Evolutionary conservation across 2,329 filamentous ascomycete genomes (phyloP), one percentile per base, ranked within the genome.

Genomic region (Penicillium sp.): DNA sequence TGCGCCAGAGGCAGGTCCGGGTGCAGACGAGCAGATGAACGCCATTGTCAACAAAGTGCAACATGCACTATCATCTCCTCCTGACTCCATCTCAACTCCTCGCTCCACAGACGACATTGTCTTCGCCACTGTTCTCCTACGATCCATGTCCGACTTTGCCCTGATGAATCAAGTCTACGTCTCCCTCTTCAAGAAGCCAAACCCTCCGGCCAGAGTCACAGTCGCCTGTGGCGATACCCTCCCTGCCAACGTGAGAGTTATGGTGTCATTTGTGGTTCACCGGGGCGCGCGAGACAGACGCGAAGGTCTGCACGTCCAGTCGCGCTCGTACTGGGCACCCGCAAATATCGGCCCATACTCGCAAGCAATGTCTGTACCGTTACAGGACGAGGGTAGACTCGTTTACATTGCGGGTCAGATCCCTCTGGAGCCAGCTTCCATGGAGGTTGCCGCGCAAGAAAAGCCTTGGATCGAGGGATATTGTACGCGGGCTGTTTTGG

Each of bases 311-410:
- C 95, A 99, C 75, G 93, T 99, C 6, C 95, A 98, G 77, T 93
- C 91, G 3, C 83, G 91, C 42, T 96, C 92, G 11, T 98, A 98
- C 81, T 99, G 95, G 95, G 95, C 95, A 0, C 95, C 95, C 0
- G 94, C 95, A 22, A 98, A 98, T 72, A 98, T 99, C 57, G 95
- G 95, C 0, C 95, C 95, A 0, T 98, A 98, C 76, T 97, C 93
- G 58, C 95, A 99, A 79, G 92, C 93, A 4, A 87, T 95, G 11
- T 70, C 82, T 8, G 60, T 73, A 8, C 67, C 70, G 3, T 55
- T 73, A 30, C 63, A 70, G 22, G 71, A 72, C 11, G 56, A 65
- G 37, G 68, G 69, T 45, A 72, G 72, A 7, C 57, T 85, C 10
- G 81, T 94, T 16, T 88, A 87, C 57, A 83, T 97, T 38, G 93